Conservation (phyloP, 495 filamentous ascomycete genomes). For the Xanthoparmelia taractica region DNA sequence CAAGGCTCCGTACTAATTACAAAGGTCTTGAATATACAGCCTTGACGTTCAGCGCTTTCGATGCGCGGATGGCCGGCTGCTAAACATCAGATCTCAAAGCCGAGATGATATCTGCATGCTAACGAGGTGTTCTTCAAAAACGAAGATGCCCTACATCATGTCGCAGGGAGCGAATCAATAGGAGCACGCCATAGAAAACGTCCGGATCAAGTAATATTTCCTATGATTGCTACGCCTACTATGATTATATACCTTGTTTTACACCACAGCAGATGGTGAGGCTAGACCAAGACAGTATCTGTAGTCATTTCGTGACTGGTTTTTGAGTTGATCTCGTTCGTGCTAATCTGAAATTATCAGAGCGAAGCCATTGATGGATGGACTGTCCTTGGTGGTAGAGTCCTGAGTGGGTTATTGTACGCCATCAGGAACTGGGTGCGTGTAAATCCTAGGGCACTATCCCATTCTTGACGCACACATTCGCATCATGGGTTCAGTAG, state of each 20-base stretch:
- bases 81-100: background rate
- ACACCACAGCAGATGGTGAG: background rate
- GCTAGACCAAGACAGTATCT: background rate
- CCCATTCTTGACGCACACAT: background rate
- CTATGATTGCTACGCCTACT: conserved; percentile 24
- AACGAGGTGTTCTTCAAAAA: conserved; percentile 38
- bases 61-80: conserved; percentile 21
- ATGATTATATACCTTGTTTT: conserved; percentile 9
- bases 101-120: conserved; percentile 5
- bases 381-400: too few species aligned
- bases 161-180: background rate
- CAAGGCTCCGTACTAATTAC: conserved; percentile 13
- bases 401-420: too few species aligned
- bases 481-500: background rate
- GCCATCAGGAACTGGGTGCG: too few species aligned
- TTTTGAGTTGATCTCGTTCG: background rate
- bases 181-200: conserved; percentile 1
- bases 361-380: background rate
- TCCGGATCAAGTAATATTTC: conserved; percentile 11
- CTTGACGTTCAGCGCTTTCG: conserved; percentile 21
- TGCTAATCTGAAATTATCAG: background rate
- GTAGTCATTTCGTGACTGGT: background rate
- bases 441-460: too few species aligned
- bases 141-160: conserved; percentile 35
- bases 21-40: conserved; percentile 28